Percentiles rank a stretch among this genome's conserved stretches.
phyloP scores from a whole-genome alignment of 306 rosid genomes.

The Ziziphus jujuba region DNA sequence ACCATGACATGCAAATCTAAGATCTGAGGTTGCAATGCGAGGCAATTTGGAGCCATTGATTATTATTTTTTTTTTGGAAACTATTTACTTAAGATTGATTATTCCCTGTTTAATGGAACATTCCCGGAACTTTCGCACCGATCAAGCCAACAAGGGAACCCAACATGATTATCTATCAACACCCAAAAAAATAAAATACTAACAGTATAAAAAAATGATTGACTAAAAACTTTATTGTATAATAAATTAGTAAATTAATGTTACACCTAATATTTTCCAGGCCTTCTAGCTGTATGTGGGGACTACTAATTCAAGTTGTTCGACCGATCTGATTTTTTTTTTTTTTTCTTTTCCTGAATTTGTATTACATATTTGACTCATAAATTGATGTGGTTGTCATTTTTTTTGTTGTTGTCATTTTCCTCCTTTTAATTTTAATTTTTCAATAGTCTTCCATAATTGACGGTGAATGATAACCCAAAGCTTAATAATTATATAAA shows the following conservation, averaged over 20 bases:
- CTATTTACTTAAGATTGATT: background rate
- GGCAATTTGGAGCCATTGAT: too few species aligned
- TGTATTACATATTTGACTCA: background rate
- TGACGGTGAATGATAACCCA: conserved; percentile 5
- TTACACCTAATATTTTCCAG: background rate
- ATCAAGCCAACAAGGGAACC: background rate
- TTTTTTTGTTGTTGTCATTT: background rate
- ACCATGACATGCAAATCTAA: too few species aligned
- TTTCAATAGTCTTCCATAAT: background rate
- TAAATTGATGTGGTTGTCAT: background rate
- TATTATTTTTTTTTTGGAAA: conserved; percentile 1
- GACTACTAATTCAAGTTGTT: conserved; percentile 9
- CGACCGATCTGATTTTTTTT: background rate
- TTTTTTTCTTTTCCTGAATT: background rate
- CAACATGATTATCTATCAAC: background rate
- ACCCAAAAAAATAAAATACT: background rate
- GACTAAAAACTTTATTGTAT: background rate
- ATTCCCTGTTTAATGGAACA: background rate
- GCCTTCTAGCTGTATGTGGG: conserved; percentile 18
- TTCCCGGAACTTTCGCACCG: conserved; percentile 1
- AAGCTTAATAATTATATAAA: background rate
- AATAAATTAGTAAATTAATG: background rate
- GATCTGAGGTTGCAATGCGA: too few species aligned
- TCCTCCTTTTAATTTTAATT: background rate
- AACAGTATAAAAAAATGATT: background rate